Base-by-base conservation (phyloP, 352 stramenopile species). In the Globisporangium spinosum region DNA sequence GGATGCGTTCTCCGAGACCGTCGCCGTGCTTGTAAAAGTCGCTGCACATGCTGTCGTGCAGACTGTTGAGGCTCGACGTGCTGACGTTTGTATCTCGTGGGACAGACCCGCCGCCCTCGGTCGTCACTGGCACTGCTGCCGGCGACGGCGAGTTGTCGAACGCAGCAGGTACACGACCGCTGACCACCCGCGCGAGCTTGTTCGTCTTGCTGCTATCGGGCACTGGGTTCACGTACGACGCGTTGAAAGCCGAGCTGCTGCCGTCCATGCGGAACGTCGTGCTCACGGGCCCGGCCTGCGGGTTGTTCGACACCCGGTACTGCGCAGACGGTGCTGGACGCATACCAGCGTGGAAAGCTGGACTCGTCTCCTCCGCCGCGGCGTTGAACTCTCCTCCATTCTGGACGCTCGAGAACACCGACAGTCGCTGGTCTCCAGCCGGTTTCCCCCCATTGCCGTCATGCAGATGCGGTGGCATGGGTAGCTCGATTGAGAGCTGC, bases 401-500 rank as follows among this genome's bases (percentile, higher is more conserved):
- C 23, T 68, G 67, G 20, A 67, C 45, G 40, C 67, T 72, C 38
- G 67, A 34, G 34, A 72, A 68, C 53, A 67, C 67, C 7, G 67
- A 68, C 15, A 65, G 15, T 23, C 67, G 60, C 25, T 61, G 25
- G 35, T 72, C 61, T 4, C 49, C 58, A 6, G 34, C 13, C 1
- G 29, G 29, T 38, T 64, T 66, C 25, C 20, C 20, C 27, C 35
- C 47, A 43, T 43, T 43, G 4, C 59, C 40, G 5, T 22, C 40
- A n/a, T 49, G 29, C 34, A 64, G 12, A 1, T 40, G 53, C 4
- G 67, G 60, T 20, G 67, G 67, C 6, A 45, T 62, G 34, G 67
- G 67, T 23, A 72, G 47, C 43, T 72, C 67, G 29, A 72, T 72
- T 20, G 67, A 72, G 22, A 72, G 43, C 61, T 72, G 67, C n/a